Percentiles rank a stretch among this genome's conserved stretches.
These are phyloP conservation scores for Cubamyces lactineus DNA, from an alignment of 768 basidiomycete genomes.

Conservation along the genomic window DNA sequence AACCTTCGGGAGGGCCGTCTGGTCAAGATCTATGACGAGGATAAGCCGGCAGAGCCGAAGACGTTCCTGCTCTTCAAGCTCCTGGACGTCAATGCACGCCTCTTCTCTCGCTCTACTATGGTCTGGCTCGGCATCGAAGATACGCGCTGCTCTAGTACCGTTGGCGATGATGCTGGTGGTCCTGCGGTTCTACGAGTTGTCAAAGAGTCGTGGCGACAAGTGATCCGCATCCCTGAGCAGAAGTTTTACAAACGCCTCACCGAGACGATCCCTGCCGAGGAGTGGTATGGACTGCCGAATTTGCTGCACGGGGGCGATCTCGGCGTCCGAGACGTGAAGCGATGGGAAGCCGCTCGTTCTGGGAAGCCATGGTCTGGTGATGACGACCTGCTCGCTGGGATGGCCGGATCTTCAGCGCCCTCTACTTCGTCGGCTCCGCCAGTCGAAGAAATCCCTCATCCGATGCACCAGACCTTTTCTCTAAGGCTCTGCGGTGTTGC, in stretches of 20 bases:
- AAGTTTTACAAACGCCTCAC: constrained; percentile 10
- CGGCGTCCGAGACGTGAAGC: not conserved
- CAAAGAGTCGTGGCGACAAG: constrained; percentile 24
- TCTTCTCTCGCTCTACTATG: constrained; percentile 22
- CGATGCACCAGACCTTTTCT: constrained; percentile 13
- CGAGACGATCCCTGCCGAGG: not conserved
- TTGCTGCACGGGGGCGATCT: not conserved
- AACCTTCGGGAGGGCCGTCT: constrained; percentile 3
- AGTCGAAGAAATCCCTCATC: not conserved
- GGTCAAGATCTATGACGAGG: constrained; percentile 3
- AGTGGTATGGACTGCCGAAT: not conserved
- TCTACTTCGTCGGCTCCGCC: too few species aligned
- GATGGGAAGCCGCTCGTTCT: too few species aligned
- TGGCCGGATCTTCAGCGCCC: too few species aligned
- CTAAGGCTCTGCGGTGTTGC: not conserved
- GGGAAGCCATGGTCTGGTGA: too few species aligned
- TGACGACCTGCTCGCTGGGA: too few species aligned
- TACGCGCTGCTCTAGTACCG: not conserved
- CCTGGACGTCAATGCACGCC: constrained; percentile 11
- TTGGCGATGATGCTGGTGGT: not conserved
- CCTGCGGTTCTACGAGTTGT: not conserved
- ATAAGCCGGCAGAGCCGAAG: not conserved
- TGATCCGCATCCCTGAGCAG: constrained; percentile 5
- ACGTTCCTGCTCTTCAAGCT: constrained; percentile 6
- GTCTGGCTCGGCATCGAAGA: constrained; percentile 19